Base-by-base conservation (phyloP, 2,329 filamentous ascomycete genomes). In the Echinosphaeria canescens region DNA sequence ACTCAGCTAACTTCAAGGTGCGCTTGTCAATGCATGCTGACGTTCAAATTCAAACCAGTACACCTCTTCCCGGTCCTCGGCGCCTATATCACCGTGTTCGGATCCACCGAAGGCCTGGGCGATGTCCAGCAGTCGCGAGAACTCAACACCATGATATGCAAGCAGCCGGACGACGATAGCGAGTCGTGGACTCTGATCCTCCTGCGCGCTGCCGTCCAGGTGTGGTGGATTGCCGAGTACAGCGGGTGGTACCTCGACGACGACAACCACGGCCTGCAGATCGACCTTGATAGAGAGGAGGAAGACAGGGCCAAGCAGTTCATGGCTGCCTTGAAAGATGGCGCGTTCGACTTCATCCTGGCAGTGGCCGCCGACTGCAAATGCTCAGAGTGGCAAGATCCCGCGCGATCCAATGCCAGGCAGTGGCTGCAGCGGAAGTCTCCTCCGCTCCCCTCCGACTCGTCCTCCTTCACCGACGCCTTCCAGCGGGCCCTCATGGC, bases 161-260 rank as follows among this genome's bases (percentile, higher is more conserved):
- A 64, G 20, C 61, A 64, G 12, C 54, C 65, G 24, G 75, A 82
- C 26, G 66, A 70, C 32, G 75, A 82, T 26, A 66, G 70, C 31
- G 56, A 73, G 23, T 52, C 60, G 11, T 92, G 82, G 78, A 57
- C 62, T 13, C 46, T 91, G 22, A 58, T 72, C 11, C 75, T 73
- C 37, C 61, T 95, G 10, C 75, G 84, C 38, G 79, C 84, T 24
- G 75, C 80, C 4, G 62, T 84, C 10, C 63, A 68, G 29, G 67
- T 75, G 4, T 82, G 79, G 62, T 98, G 88, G 88, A 62, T 93
- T 25, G 74, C 80, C 17, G 82, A 95, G 41, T 93, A 93, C 49
- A 88, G 79, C 36, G 80, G 81, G 3, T 79, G 81, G 57, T 92
- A 84, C 43, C 60, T 79, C 30, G 81, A 91, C 37, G 65, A 74